Evolutionary conservation across 768 basidiomycete species (phyloP).

Genomic region (Gloeophyllum trabeum): DNA sequence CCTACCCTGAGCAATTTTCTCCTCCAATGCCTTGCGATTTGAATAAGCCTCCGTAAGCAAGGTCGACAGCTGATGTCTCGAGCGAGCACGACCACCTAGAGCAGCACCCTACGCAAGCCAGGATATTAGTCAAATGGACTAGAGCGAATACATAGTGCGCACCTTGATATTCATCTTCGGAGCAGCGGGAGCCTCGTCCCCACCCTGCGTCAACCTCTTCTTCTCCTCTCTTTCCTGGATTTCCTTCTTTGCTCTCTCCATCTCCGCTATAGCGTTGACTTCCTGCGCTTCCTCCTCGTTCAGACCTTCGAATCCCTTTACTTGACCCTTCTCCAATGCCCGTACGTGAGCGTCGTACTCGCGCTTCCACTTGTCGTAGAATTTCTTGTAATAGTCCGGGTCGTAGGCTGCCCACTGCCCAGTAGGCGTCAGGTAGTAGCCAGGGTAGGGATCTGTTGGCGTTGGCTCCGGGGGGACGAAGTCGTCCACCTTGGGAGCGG

Average conservation of each 20-base stretch:
- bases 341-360: constrained; percentile 66
- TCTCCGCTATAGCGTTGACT: constrained; percentile 60
- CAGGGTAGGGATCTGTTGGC: constrained; percentile 68
- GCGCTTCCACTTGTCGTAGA: constrained; percentile 60
- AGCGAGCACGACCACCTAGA: constrained; percentile 53
- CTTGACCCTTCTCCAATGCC: constrained; percentile 55
- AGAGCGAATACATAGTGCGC: constrained; percentile 12
- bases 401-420: constrained; percentile 75
- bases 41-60: constrained; percentile 74
- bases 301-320: constrained; percentile 61
- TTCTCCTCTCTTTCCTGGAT: constrained; percentile 65
- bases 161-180: constrained; percentile 83
- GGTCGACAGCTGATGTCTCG: constrained; percentile 71
- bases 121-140: not conserved
- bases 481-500: constrained; percentile 59
- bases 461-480: constrained; percentile 69
- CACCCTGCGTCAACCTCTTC: constrained; percentile 63
- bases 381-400: constrained; percentile 51
- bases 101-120: constrained; percentile 47
- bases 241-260: constrained; percentile 68
- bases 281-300: constrained; percentile 43
- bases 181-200: constrained; percentile 36
- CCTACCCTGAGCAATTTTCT: constrained; percentile 72
- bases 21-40: constrained; percentile 76
- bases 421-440: constrained; percentile 77